These are phyloP conservation scores for Suhomyces terraborum DNA, from an alignment of 1,139 yeast genomes.

Conservation along the genomic window DNA sequence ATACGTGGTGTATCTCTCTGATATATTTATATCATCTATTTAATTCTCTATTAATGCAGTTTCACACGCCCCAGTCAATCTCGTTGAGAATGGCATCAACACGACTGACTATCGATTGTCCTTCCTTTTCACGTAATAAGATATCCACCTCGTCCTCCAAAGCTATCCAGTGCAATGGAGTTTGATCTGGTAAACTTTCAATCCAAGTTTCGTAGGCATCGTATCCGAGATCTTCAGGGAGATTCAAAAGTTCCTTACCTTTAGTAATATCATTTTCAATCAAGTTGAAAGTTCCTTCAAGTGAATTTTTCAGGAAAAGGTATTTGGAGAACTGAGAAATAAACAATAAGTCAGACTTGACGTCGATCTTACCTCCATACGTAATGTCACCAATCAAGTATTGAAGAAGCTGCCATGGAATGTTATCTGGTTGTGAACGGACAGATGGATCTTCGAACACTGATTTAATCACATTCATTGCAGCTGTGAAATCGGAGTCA, in stretches of 20 bases:
- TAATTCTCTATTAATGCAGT: too few relatives aligned
- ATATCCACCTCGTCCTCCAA: constrained; percentile 47
- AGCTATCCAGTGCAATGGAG: constrained; percentile 67
- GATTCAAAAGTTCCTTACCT: constrained; percentile 21
- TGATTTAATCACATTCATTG: constrained; percentile 39
- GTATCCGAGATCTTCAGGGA: constrained; percentile 51
- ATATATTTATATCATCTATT: too few relatives aligned
- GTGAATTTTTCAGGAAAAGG: constrained; percentile 32
- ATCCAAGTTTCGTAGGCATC: constrained; percentile 56
- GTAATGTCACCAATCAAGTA: constrained; percentile 55
- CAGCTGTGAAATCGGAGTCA: constrained; percentile 70
- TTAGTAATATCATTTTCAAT: constrained; percentile 28
- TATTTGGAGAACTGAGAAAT: constrained; percentile 27
- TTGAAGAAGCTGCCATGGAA: constrained; percentile 62
- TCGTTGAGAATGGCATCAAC: not conserved
- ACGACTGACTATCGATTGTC: constrained; percentile 21
- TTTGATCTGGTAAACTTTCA: constrained; percentile 52
- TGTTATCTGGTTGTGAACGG: constrained; percentile 44
- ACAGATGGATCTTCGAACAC: constrained; percentile 23
- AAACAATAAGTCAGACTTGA: constrained; percentile 42
- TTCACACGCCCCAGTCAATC: not conserved
- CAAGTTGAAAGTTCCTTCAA: constrained; percentile 32
- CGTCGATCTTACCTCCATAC: constrained; percentile 76
- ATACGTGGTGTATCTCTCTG: too few relatives aligned
- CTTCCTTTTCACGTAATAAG: constrained; percentile 22